Conservation (phyloP, 495 filamentous ascomycete genomes). For the Trichoderma virens region DNA sequence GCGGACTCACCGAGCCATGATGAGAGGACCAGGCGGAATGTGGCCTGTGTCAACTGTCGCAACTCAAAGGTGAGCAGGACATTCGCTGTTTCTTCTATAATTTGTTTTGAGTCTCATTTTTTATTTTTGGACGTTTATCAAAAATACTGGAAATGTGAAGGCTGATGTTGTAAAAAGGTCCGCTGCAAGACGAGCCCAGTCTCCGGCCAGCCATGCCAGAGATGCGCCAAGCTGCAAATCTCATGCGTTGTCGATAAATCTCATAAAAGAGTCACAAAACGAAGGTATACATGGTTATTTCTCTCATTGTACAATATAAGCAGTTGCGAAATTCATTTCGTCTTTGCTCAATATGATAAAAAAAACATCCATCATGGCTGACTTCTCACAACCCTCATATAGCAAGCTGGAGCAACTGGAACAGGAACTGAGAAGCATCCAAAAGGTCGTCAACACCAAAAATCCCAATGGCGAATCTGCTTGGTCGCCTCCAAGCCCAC, state of each 20-base stretch:
- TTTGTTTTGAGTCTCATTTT: not conserved
- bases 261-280: slow-evolving; percentile 35
- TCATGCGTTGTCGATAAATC: slow-evolving; percentile 38
- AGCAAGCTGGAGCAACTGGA: slow-evolving; percentile 40
- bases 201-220: slow-evolving; percentile 32
- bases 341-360: not conserved
- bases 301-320: not conserved
- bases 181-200: slow-evolving; percentile 30
- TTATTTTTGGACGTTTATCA: not conserved
- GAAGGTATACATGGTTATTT: slow-evolving; percentile 22
- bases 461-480: not conserved
- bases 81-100: too few species aligned
- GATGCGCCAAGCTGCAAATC: slow-evolving; percentile 37
- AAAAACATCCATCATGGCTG: not conserved
- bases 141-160: too few species aligned
- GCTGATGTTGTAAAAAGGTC: too few species aligned
- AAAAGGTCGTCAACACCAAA: slow-evolving; percentile 28
- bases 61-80: slow-evolving; percentile 8
- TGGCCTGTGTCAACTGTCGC: slow-evolving; percentile 9
- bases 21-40: slow-evolving; percentile 8
- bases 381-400: slow-evolving; percentile 12
- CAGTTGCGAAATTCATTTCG: too few species aligned
- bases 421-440: slow-evolving; percentile 37
- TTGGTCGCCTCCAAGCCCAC: not conserved
- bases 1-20: not conserved